These are phyloP conservation scores for Pythium apleroticum DNA, from an alignment of 352 stramenopile genomes.

Conservation along the genomic window DNA sequence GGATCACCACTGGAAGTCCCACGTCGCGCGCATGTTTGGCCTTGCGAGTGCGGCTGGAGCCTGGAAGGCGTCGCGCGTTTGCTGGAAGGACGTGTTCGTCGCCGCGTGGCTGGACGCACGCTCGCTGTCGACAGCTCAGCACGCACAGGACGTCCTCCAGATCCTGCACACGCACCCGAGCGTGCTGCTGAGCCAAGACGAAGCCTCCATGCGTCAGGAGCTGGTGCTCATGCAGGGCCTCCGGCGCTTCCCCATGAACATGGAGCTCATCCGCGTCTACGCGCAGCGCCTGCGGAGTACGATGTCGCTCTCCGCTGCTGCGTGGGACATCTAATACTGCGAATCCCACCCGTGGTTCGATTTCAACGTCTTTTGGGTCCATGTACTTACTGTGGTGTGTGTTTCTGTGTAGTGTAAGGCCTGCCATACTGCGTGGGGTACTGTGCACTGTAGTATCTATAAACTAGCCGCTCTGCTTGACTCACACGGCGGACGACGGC, in stretches of 20 bases:
- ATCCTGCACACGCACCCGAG: conserved; percentile 34
- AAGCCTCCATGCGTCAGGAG: conserved; percentile 50
- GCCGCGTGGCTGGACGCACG: conserved; percentile 39
- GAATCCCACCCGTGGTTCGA: background rate
- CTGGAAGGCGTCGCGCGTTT: background rate
- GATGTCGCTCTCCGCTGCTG: background rate
- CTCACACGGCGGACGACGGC: conserved; percentile 63
- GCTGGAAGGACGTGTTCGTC: conserved; percentile 51
- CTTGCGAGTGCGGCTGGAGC: background rate
- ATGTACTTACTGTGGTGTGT: conserved; percentile 2
- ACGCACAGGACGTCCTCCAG: conserved; percentile 37
- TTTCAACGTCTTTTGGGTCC: background rate
- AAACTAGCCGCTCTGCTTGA: background rate
- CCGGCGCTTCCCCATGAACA: conserved; percentile 45
- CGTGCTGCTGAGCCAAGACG: conserved; percentile 32
- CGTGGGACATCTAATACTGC: conserved; percentile 2
- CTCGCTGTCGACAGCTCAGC: conserved; percentile 24
- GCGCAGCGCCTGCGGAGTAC: conserved; percentile 38
- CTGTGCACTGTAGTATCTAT: conserved; percentile 7
- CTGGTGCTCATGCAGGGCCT: conserved; percentile 66
- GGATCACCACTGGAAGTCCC: conserved; percentile 39
- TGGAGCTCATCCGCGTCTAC: conserved; percentile 49
- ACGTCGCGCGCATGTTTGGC: conserved; percentile 27
- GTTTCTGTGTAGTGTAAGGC: conserved; percentile 6
- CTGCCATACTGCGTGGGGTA: conserved; percentile 2